These are phyloP conservation scores for Bacterosira constricta DNA, from an alignment of 108 stramenopile species.

Conservation along the genomic window DNA sequence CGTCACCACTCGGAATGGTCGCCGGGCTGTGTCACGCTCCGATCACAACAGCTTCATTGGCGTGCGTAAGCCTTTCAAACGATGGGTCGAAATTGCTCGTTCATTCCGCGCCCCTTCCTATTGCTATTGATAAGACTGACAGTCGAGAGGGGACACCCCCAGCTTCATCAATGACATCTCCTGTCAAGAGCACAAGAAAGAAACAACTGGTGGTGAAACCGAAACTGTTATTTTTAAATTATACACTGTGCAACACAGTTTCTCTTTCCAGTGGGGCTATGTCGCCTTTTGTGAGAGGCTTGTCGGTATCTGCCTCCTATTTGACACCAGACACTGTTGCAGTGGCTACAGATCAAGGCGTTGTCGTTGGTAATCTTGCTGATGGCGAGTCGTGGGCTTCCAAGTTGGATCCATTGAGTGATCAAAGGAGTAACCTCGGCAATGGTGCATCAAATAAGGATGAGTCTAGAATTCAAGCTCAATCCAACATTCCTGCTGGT, in stretches of 20 bases:
- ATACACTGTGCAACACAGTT: conserved; percentile 9
- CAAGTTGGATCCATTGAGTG: background rate
- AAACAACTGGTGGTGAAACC: conserved; percentile 2
- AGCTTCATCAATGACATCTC: conserved; percentile 7
- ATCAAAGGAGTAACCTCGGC: background rate
- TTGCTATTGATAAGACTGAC: conserved; percentile 7
- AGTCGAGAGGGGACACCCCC: background rate
- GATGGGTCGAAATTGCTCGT: conserved; percentile 37
- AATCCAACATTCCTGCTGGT: conserved; percentile 25
- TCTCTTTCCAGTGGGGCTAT: conserved; percentile 7
- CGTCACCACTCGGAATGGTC: conserved; percentile 5
- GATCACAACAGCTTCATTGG: conserved; percentile 17
- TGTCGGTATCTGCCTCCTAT: conserved; percentile 16
- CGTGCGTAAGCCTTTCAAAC: conserved; percentile 36
- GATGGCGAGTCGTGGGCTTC: conserved; percentile 18
- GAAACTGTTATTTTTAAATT: conserved; percentile 21
- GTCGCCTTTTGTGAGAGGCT: background rate
- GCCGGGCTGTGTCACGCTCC: conserved; percentile 23
- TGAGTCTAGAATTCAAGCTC: background rate
- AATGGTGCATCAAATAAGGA: background rate
- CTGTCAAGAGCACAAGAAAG: background rate
- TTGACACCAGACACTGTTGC: conserved; percentile 23
- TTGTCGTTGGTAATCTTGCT: conserved; percentile 20
- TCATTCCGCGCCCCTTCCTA: conserved; percentile 35
- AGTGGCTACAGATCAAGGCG: conserved; percentile 40